phyloP scores from a whole-genome alignment of 129 eudicot genomes.

The sunflower (Helianthus annuus) region HanXRQr2.0-SUNRISE NC_035446.2:133687279-133687778 shows the following conservation, averaged over 20 bases:
- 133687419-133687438: background rate
- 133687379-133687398: too few species aligned
- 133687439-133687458: background rate
- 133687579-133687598: conserved; percentile 13
- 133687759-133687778: too few species aligned
- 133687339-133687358: too few species aligned
- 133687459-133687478: background rate
- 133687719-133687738: too few species aligned
- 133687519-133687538: conserved; percentile 38
- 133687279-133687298: too few species aligned
- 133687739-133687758: too few species aligned
- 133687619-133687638: background rate
- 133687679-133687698: too few species aligned
- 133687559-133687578: conserved; percentile 25
- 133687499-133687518: conserved; percentile 37
- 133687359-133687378: too few species aligned
- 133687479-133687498: conserved; percentile 33
- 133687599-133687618: conserved; percentile 16
- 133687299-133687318: too few species aligned
- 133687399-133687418: background rate
- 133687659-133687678: too few species aligned
- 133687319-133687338: too few species aligned
- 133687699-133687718: too few species aligned
- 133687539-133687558: conserved; percentile 41
- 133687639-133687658: background rate